Percentiles rank a stretch among this genome's conserved stretches.
Evolutionary conservation across 164 flowering plant species (phyloP).

Genomic region (Kingdonia uniflora): DNA sequence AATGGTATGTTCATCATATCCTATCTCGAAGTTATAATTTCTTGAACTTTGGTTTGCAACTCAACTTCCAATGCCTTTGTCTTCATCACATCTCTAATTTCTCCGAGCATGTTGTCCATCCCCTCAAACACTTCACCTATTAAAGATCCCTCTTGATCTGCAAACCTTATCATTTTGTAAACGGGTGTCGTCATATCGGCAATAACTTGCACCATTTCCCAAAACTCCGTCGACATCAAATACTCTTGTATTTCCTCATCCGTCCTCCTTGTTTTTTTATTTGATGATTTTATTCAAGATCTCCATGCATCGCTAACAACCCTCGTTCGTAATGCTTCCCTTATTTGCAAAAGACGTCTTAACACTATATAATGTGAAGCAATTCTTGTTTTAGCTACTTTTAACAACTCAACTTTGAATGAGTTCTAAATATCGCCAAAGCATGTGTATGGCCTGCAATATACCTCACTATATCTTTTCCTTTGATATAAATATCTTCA

Average conservation of each 20-base stretch:
- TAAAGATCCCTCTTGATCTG: background rate
- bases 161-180: background rate
- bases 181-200: background rate
- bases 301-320: background rate
- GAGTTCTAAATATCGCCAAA: conserved; percentile 1
- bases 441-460: background rate
- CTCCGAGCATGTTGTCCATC: conserved; percentile 1
- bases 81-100: background rate
- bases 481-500: background rate
- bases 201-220: background rate
- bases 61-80: no score
- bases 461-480: conserved; percentile 1
- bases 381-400: background rate
- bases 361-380: background rate
- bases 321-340: background rate
- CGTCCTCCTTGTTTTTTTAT: background rate
- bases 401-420: background rate
- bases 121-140: background rate
- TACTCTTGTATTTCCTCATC: background rate
- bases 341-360: background rate
- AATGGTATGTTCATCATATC: no score
- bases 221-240: background rate
- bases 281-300: background rate
- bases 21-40: no score
- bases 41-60: no score